Evolutionary conservation across 2,329 filamentous ascomycete genomes (phyloP), one percentile per base, ranked within the genome.

Genomic region (Fusarium sp.): DNA sequence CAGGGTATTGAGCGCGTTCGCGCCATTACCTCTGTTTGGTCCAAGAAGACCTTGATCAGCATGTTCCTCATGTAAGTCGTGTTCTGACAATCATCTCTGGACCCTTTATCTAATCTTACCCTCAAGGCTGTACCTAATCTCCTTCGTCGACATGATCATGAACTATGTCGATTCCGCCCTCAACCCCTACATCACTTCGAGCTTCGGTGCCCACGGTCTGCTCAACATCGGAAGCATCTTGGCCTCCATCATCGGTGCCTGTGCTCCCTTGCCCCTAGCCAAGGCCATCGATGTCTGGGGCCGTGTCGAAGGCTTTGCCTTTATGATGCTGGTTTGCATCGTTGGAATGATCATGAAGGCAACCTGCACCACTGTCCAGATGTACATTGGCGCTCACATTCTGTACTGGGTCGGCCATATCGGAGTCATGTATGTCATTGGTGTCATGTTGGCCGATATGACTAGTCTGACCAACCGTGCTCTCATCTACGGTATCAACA

Each of bases 201-300:
- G 85, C 4, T 92, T 92, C 73, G 81, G 82, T 39, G 83, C 84
- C 49, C 91, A 92, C 74, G 90, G 89, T 14, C 82, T 92, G 34
- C 83, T 92, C n/a, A 87, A 89, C 5, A 90, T 89, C 0, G 86
- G 91, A 43, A 81, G 86, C 51, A 88, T 92, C 26, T 84, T 92
- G 15, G 47, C 60, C 28, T 77, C 76, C 50, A 76, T 82, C 43
- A 75, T 84, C 14, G 77, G 78, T 44, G 80, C 55, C 2, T 58
- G 79, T 42, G 77, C 80, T 19, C 77, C 77, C 53, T 76, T 77
- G 38, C 79, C 82, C 8, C 78, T 85, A 57, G 83, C 83, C 59
- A 86, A 85, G 70, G 73, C 85, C 39, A 81, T 84, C 39, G 83
- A 86, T 63, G 80, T 85, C 39, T 83, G 83, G 73, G 84, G 84